Evolutionary conservation across 2,329 filamentous ascomycete species (phyloP), one percentile per base, ranked within the genome.

Genomic region (Sporothrix luriei): DNA sequence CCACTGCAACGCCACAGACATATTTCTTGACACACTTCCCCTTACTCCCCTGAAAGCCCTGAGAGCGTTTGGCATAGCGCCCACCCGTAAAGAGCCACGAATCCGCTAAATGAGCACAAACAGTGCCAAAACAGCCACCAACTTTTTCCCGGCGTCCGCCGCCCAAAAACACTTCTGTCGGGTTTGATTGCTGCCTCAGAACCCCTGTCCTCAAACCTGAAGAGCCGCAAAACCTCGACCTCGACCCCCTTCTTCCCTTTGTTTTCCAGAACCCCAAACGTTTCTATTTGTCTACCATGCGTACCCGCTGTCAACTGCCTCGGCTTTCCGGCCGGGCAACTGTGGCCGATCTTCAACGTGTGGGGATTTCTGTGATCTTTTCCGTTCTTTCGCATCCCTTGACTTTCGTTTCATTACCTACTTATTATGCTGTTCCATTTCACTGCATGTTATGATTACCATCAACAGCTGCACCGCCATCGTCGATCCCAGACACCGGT

Each of bases 131-230:
- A 61, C 14, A n/a, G 33, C 55, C 38, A 19, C 57, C 46, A 46
- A 46, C 29, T 6, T 33, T 33, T n/a, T 29, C 5, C 21, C 51
- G 26, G 1, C 14, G 3, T 26, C 9, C 57, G 57, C 13, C 38
- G 26, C 38, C 5, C 33, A 57, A 57, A 21, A 38, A 51, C 66
- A 59, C 21, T 40, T 48, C 38, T 67, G 52, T 40, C 68, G 19
- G 43, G 70, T 71, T 71, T 71, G 67, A 71, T 69, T 68, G 67
- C 62, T 69, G 67, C 70, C 70, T 71, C 70, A 71, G 64, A 64
- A 71, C 48, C 70, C 69, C 38, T 71, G 70, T 65, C 26, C 48
- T 69, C 70, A 71, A 71, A 71, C 70, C 52, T 40, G 9, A 11
- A 33, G 54, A 59, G 52, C 66, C 43, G 38, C 54, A 59, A 46